Evolutionary conservation across 2,329 filamentous ascomycete genomes (phyloP), one percentile per base, ranked within the genome.

Genomic region (Colletotrichum acutatum): DNA sequence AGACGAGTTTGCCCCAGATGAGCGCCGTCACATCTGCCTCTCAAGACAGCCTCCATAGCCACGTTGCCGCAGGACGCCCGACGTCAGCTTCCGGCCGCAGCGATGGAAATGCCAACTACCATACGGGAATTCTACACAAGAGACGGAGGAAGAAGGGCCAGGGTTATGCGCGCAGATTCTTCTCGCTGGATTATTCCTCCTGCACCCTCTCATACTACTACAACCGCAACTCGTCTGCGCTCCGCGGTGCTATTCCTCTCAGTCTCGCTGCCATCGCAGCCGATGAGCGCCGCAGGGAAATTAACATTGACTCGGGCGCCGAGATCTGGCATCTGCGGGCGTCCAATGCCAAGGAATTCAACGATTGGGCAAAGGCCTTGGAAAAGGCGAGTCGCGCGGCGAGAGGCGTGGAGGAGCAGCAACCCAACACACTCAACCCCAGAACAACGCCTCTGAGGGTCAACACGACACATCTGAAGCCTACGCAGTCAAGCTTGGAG

Each of bases 151-250:
- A 98, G 89, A 93, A 94, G 84, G 95, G 95, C 58, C 97, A 98
- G 82, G 96, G 96, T 56, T 97, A 95, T 82, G 97, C 97, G 6
- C 90, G 94, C 69, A 91, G 97, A 49, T 99, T 97, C 87, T 99
- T 99, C 84, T 98, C 96, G 0, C 87, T 99, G 67, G 97, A 99
- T 82, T 98, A 95, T 80, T 95, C 93, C 4, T 95, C 96, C 0
- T 97, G 94, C 74, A 98, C 97, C 0, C 86, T 99, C 37, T 98
- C 97, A 0, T 99, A 99, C 84, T 99, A 98, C 81, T 94, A 97
- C 80, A 97, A 96, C 81, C 93, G 95, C 58, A 96, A 97, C 79
- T 98, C 96, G 5, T 97, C 96, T 6, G 95, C 96, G 1, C 86
- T 99, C 56, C 91, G 97, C 72, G 97, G 97, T 22, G 95, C 97